These are phyloP conservation scores for Pseudonectria buxi DNA, from an alignment of 2,329 filamentous ascomycete genomes.

Conservation along the genomic window DNA sequence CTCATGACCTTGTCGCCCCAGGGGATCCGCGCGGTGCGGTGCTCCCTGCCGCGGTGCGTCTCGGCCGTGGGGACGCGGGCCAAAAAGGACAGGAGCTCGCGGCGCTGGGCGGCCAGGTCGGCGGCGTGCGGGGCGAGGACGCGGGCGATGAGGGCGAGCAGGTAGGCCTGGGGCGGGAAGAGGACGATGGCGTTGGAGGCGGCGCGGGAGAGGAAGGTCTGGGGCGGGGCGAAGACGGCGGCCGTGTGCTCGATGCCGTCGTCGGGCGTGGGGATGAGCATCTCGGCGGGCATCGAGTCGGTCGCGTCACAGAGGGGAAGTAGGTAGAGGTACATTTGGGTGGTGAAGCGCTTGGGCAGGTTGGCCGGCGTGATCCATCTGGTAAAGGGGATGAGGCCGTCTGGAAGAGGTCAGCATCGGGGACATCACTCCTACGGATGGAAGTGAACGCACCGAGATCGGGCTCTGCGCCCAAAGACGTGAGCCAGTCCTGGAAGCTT, in stretches of 20 bases:
- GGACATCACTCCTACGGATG: no score
- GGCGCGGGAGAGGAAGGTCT: slow-evolving; percentile 62
- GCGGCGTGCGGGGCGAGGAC: slow-evolving; percentile 38
- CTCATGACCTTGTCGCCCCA: slow-evolving; percentile 59
- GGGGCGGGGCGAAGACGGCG: slow-evolving; percentile 66
- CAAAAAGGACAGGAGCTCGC: slow-evolving; percentile 49
- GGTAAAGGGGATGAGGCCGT: slow-evolving; percentile 72
- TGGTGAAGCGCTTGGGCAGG: slow-evolving; percentile 73
- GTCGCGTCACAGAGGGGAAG: slow-evolving; percentile 50
- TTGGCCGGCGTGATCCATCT: slow-evolving; percentile 81
- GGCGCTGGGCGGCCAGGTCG: slow-evolving; percentile 42
- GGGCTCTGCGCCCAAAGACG: slow-evolving; percentile 47
- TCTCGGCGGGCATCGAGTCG: slow-evolving; percentile 34
- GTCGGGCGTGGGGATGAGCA: slow-evolving; percentile 63
- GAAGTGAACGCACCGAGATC: slow-evolving; percentile 52
- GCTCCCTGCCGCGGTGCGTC: slow-evolving; percentile 30
- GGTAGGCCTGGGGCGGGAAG: slow-evolving; percentile 83
- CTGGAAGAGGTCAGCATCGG: slow-evolving; percentile 29
- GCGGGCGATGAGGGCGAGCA: slow-evolving; percentile 52
- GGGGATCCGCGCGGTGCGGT: slow-evolving; percentile 39
- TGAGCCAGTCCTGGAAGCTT: slow-evolving; percentile 61
- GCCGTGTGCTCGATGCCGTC: slow-evolving; percentile 62
- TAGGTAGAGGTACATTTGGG: slow-evolving; percentile 95
- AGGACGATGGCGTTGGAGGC: slow-evolving; percentile 64
- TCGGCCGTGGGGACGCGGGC: slow-evolving; percentile 34